Conservation (phyloP, 2,329 filamentous ascomycete species). For the Rhexocercosporidium sp. region DNA sequence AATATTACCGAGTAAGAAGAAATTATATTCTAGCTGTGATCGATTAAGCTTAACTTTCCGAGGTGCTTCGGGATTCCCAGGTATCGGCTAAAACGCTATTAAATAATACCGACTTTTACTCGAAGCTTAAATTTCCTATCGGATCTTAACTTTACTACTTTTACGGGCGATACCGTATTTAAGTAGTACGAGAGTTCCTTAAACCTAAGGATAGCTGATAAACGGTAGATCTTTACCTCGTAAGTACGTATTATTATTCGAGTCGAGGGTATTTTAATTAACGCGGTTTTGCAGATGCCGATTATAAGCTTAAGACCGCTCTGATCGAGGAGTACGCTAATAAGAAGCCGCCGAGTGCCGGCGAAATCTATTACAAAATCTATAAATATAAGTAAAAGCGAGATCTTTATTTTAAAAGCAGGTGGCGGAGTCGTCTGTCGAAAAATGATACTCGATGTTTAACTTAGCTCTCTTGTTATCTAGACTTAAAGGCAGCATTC, state of each 20-base stretch:
- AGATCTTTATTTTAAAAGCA: neutral
- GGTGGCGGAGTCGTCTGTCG: constrained; percentile 4
- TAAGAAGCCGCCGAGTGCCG: neutral
- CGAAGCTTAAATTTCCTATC: constrained; percentile 14
- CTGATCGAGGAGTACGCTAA: constrained; percentile 2
- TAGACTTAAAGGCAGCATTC: constrained; percentile 1
- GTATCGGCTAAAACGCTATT: constrained; percentile 6
- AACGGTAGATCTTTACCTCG: constrained; percentile 22
- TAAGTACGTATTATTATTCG: constrained; percentile 10
- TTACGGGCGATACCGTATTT: constrained; percentile 19
- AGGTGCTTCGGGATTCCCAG: constrained; percentile 3
- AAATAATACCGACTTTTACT: neutral
- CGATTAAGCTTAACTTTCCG: neutral
- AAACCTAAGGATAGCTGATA: constrained; percentile 15
- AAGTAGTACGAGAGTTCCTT: constrained; percentile 18
- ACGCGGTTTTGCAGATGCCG: neutral
- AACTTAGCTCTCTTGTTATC: neutral
- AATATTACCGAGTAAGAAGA: neutral
- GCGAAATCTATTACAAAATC: constrained; percentile 8
- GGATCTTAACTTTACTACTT: constrained; percentile 13
- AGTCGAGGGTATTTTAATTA: neutral
- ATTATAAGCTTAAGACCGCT: neutral
- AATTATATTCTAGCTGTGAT: constrained; percentile 14
- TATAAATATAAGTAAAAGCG: neutral
- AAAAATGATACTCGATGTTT: neutral